These are phyloP conservation scores for Chalciporus pseudorubinellus DNA, from an alignment of 768 basidiomycete species.

Conservation along the genomic window DNA sequence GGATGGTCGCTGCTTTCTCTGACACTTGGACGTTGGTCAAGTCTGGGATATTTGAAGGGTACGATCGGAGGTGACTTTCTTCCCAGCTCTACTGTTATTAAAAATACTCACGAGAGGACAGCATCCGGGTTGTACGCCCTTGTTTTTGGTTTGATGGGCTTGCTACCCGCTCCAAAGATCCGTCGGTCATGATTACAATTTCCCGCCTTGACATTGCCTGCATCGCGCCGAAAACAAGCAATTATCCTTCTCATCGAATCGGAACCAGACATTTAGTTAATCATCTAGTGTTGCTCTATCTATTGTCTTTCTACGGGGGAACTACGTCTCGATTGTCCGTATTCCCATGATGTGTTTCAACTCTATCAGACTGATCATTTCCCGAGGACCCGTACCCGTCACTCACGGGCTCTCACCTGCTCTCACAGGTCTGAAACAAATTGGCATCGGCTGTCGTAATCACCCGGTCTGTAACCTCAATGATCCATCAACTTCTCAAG, in stretches of 20 bases:
- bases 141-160: conserved; percentile 69
- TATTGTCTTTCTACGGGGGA: not conserved
- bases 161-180: conserved; percentile 63
- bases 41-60: conserved; percentile 61
- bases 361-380: not conserved
- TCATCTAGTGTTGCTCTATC: not conserved
- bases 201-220: conserved; percentile 15
- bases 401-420: too few species aligned
- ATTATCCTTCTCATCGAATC: not conserved
- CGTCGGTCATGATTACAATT: conserved; percentile 42
- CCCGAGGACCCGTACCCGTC: too few species aligned
- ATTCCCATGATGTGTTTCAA: not conserved
- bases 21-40: conserved; percentile 66
- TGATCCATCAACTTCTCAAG: too few species aligned
- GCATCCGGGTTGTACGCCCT: conserved; percentile 70
- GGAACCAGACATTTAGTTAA: not conserved
- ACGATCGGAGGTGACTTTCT: conserved; percentile 55
- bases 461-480: not conserved
- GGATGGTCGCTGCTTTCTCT: conserved; percentile 65
- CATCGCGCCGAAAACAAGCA: not conserved
- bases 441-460: not conserved
- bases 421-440: too few species aligned
- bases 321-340: too few species aligned
- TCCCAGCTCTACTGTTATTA: not conserved
- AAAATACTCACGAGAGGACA: conserved; percentile 25